Evolutionary conservation across 305 asterid genomes (phyloP), one percentile per base, ranked within the genome.

Genomic region (Salvia sclarea): DNA sequence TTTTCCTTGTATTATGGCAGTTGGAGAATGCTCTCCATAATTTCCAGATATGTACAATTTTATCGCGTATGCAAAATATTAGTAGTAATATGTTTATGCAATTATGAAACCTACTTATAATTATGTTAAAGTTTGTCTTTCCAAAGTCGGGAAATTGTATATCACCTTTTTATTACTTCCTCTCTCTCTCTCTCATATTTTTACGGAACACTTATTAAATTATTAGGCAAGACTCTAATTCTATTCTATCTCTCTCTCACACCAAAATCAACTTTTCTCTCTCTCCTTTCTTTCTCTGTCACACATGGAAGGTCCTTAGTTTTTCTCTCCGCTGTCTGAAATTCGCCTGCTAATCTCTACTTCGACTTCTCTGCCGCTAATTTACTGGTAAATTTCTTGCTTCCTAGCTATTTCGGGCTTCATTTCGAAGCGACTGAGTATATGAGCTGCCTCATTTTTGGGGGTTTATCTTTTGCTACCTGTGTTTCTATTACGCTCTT

Each of bases 291-390:
- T 48, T 54, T 24, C 68, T 48, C 58, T 8, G 49, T 52, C 31
- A 30, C 66, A 21, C 66, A 64, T 72, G 76, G 76, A 72, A 64
- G 71, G 76, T 33, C 76, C 76, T 31, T 72, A 72, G 66, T 45
- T 61, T 10, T 13, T 44, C 67, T 64, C 76, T 72, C 66, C 45
- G 9, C 24, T 55, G 28, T 22, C 22, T 16, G 43, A 47, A 48
- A 59, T 63, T 31, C 60, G 43, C 22, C 66, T 47, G 71, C 71
- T 41, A 71, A 28, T 53, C 61, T 63, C 69, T 0, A 25, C 28
- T 31, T 54, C 25, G 4, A 17, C 21, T 20, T 18, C 50, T 2
- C 44, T 9, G 13, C 65, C 14, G 33, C 57, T 43, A 30, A 14
- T 71, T 50, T 17, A 20, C 71, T 21, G 71, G 76, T 72, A 33